phyloP scores from a whole-genome alignment of 768 basidiomycete species.

The Suillus alpinus region DNA sequence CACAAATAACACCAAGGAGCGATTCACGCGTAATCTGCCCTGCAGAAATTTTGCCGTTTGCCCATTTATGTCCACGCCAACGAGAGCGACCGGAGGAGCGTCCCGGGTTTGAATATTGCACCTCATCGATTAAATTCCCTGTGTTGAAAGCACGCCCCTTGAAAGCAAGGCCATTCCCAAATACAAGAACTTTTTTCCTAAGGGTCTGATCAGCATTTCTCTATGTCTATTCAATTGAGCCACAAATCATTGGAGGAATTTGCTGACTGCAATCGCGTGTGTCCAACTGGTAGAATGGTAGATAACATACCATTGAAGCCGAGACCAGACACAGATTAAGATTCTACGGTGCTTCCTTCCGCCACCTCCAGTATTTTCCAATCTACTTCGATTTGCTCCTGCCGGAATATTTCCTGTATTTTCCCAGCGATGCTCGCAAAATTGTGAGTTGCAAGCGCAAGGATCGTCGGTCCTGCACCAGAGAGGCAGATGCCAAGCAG shows the following conservation, averaged over 20 bases:
- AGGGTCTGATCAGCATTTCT: neutral
- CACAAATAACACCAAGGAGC: neutral
- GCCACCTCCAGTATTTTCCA: slow-evolving; percentile 83
- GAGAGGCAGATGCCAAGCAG: slow-evolving; percentile 96
- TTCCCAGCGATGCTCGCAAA: slow-evolving; percentile 86
- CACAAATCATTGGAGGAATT: neutral
- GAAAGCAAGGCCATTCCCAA: neutral
- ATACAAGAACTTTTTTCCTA: neutral
- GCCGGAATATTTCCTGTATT: slow-evolving; percentile 70
- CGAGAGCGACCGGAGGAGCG: neutral
- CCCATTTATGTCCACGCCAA: neutral
- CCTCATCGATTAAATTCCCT: neutral
- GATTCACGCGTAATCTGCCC: neutral
- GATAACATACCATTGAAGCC: neutral
- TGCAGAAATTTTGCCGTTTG: neutral
- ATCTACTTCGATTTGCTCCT: slow-evolving; percentile 75
- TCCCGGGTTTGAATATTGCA: neutral
- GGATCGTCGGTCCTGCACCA: slow-evolving; percentile 95
- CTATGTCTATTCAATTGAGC: neutral
- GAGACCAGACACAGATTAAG: slow-evolving; percentile 4
- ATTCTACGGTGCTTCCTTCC: slow-evolving; percentile 37
- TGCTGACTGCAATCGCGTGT: neutral
- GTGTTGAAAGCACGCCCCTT: neutral
- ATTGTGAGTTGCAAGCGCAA: slow-evolving; percentile 85
- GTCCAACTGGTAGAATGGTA: neutral